Percentiles rank a stretch among this genome's conserved stretches.
Conservation (phyloP, 768 basidiomycete genomes). For the Rhizopogon salebrosus region DNA sequence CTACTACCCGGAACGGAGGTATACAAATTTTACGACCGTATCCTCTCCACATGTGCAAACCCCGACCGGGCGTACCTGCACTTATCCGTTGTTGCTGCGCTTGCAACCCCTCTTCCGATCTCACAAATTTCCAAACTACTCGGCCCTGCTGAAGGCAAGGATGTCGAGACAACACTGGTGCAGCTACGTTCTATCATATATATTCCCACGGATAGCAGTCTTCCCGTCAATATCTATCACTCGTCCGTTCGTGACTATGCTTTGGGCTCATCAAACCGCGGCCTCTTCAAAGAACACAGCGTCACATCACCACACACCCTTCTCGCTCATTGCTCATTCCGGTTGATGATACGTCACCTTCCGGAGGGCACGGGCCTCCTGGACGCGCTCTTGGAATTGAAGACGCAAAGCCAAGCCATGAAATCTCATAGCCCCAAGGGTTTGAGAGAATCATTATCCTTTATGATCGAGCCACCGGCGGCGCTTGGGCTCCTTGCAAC, state of each 20-base stretch:
- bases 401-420: neutral
- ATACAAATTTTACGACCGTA: neutral
- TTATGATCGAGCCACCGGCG: neutral
- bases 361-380: neutral
- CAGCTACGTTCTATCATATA: too few relatives aligned
- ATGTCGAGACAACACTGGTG: neutral
- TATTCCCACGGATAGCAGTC: too few relatives aligned
- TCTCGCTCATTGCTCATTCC: neutral
- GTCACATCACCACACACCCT: neutral
- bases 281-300: neutral
- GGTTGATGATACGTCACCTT: neutral
- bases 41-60: neutral
- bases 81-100: neutral
- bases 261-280: neutral
- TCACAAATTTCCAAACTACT: neutral
- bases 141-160: neutral
- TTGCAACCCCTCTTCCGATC: neutral
- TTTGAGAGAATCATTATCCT: neutral
- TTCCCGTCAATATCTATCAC: too few relatives aligned
- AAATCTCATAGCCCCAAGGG: neutral
- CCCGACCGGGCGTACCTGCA: neutral
- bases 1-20: neutral
- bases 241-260: too few relatives aligned
- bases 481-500: neutral
- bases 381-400: neutral